A percentile compares a stretch with the other conserved stretches of the same genome.
These are phyloP conservation scores for Xylariaceae sp. DNA, from an alignment of 2,329 filamentous ascomycete species.

Conservation along the genomic window DNA sequence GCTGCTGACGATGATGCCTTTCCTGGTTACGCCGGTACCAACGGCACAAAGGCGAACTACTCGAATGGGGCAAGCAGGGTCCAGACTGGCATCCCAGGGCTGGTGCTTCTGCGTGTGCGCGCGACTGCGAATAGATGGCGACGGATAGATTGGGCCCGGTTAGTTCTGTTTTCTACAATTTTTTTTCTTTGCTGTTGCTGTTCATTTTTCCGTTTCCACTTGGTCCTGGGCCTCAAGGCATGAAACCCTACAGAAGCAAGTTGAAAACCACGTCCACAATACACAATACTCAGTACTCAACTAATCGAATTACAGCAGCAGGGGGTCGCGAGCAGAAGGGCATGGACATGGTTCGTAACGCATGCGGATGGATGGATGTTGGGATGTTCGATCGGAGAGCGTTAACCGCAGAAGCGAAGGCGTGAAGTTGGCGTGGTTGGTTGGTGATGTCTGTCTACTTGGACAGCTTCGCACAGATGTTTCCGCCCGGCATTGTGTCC, in stretches of 20 bases:
- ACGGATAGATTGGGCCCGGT: neutral
- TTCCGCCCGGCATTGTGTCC: constrained; percentile 15
- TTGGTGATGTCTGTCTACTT: neutral
- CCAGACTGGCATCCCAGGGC: neutral
- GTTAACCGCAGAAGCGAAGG: constrained; percentile 25
- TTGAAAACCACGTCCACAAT: no score
- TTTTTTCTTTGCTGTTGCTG: neutral
- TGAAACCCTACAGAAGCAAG: no score
- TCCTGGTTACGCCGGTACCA: constrained; percentile 4
- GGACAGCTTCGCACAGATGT: constrained; percentile 12
- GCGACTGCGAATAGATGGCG: neutral
- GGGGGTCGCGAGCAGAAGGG: neutral
- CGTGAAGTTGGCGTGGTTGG: constrained; percentile 1
- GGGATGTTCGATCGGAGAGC: constrained; percentile 22
- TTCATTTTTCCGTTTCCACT: no score
- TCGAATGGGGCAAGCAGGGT: constrained; percentile 1
- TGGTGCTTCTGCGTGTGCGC: constrained; percentile 3
- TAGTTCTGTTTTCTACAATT: no score
- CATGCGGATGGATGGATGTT: constrained; percentile 7
- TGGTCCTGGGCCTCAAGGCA: no score
- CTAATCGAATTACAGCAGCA: no score
- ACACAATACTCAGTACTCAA: no score
- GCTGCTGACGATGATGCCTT: constrained; percentile 18
- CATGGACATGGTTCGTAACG: constrained; percentile 6
- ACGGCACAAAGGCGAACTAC: neutral